phyloP scores from a whole-genome alignment of 1,284 basidiomycete genomes.

The Mycena sp. region DNA sequence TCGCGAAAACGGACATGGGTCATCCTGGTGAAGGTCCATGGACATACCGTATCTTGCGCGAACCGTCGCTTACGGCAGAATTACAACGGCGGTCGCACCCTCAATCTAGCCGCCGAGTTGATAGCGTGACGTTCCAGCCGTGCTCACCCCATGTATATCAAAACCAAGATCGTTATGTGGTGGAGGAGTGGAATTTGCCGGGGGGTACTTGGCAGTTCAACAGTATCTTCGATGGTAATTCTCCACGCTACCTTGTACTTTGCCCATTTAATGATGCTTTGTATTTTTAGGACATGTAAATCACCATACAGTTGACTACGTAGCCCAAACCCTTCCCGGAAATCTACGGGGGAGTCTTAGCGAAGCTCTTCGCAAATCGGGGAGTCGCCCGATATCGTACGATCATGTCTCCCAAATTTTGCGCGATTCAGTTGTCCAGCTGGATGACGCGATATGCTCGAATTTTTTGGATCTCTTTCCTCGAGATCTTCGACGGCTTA shows the following conservation, averaged over 20 bases:
- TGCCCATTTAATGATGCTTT: constrained; percentile 20
- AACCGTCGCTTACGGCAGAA: constrained; percentile 57
- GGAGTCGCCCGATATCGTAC: constrained; percentile 37
- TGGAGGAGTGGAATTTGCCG: constrained; percentile 63
- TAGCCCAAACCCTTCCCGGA: constrained; percentile 53
- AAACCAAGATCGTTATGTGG: constrained; percentile 64
- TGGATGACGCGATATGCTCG: constrained; percentile 55
- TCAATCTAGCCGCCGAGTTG: constrained; percentile 39
- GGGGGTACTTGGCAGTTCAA: constrained; percentile 67
- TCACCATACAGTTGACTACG: constrained; percentile 66
- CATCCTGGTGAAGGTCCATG: constrained; percentile 59
- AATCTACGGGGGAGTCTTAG: constrained; percentile 55
- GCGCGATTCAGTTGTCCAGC: constrained; percentile 48
- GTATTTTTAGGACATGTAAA: constrained; percentile 63
- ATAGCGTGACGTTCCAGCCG: constrained; percentile 65
- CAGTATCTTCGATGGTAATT: constrained; percentile 68
- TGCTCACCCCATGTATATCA: constrained; percentile 57
- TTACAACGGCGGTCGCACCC: constrained; percentile 51
- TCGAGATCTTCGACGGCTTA: constrained; percentile 32
- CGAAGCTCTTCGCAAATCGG: constrained; percentile 44
- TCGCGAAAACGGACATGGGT: constrained; percentile 66
- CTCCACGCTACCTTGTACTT: neutral
- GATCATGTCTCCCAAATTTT: constrained; percentile 55
- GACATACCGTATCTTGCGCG: constrained; percentile 62
- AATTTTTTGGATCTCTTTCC: constrained; percentile 58